Conservation (phyloP, 768 basidiomycete genomes). For the Trametes coccinea region DNA sequence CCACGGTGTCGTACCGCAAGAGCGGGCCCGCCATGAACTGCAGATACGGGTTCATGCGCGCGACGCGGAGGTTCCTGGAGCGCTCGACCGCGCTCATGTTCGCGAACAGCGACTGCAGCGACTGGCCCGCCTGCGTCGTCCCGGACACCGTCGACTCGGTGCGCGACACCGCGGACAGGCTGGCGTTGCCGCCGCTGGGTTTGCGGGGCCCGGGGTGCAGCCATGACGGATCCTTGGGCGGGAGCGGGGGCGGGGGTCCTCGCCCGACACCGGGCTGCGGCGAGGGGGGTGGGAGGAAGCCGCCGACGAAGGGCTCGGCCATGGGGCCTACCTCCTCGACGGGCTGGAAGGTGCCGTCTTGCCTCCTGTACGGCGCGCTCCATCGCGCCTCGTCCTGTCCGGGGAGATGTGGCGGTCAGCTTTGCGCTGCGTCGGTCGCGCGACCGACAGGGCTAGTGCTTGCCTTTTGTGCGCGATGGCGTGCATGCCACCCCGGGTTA, state of each 20-base stretch:
- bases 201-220: constrained; percentile 9
- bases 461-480: constrained; percentile 59
- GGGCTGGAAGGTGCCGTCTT: constrained; percentile 53
- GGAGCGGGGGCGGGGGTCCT: constrained; percentile 43
- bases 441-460: constrained; percentile 26
- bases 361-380: constrained; percentile 38
- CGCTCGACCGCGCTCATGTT: constrained; percentile 64
- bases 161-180: constrained; percentile 12
- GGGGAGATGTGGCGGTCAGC: not conserved
- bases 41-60: constrained; percentile 78
- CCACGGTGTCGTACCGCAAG: constrained; percentile 86
- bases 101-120: constrained; percentile 30
- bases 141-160: constrained; percentile 11
- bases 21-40: constrained; percentile 93
- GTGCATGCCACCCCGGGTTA: constrained; percentile 74
- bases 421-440: constrained; percentile 31
- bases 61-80: constrained; percentile 55
- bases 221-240: constrained; percentile 45
- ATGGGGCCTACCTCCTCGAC: constrained; percentile 61
- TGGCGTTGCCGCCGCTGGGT: constrained; percentile 9
- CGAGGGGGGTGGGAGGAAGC: constrained; percentile 41
- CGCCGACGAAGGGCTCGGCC: constrained; percentile 62
- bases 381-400: constrained; percentile 28
- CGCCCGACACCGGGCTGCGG: constrained; percentile 32
- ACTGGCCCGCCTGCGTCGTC: not conserved